These are phyloP conservation scores for Phytophthora macrochlamydospora DNA, from an alignment of 352 stramenopile species.

Conservation along the genomic window DNA sequence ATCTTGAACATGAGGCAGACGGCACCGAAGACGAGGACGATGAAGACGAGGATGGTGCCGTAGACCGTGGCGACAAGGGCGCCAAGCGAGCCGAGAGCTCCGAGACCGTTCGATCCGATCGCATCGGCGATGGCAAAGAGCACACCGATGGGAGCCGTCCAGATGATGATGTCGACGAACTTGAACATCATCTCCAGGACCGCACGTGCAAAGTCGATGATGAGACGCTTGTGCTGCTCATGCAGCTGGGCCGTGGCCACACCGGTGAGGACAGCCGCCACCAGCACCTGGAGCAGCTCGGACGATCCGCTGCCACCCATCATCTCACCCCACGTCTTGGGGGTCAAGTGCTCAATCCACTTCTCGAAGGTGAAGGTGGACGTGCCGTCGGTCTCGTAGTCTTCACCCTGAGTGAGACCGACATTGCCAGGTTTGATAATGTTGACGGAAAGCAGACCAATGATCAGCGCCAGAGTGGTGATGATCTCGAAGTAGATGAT, in stretches of 20 bases:
- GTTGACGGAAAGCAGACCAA: constrained; percentile 59
- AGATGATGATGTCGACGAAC: constrained; percentile 72
- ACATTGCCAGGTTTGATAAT: constrained; percentile 56
- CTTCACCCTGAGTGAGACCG: constrained; percentile 40
- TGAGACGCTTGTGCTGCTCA: constrained; percentile 43
- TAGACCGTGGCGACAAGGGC: constrained; percentile 54
- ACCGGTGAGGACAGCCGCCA: constrained; percentile 52
- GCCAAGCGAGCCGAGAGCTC: constrained; percentile 39
- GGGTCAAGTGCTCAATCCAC: constrained; percentile 66
- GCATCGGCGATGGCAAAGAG: constrained; percentile 61
- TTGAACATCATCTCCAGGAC: constrained; percentile 77
- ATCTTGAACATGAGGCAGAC: constrained; percentile 57
- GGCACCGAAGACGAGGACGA: constrained; percentile 48
- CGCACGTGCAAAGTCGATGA: constrained; percentile 45
- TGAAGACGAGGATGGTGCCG: constrained; percentile 52
- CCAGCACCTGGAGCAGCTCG: constrained; percentile 62
- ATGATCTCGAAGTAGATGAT: constrained; percentile 75
- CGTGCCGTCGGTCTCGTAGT: constrained; percentile 22
- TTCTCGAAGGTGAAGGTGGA: constrained; percentile 49
- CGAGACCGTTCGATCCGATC: constrained; percentile 56
- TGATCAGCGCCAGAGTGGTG: constrained; percentile 49
- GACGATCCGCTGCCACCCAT: constrained; percentile 62
- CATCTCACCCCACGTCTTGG: constrained; percentile 75
- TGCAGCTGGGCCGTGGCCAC: constrained; percentile 40
- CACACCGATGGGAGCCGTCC: constrained; percentile 60